Evolutionary conservation across 768 basidiomycete genomes (phyloP), one percentile per base, ranked within the genome.

Genomic region (Suillus weaverae): DNA sequence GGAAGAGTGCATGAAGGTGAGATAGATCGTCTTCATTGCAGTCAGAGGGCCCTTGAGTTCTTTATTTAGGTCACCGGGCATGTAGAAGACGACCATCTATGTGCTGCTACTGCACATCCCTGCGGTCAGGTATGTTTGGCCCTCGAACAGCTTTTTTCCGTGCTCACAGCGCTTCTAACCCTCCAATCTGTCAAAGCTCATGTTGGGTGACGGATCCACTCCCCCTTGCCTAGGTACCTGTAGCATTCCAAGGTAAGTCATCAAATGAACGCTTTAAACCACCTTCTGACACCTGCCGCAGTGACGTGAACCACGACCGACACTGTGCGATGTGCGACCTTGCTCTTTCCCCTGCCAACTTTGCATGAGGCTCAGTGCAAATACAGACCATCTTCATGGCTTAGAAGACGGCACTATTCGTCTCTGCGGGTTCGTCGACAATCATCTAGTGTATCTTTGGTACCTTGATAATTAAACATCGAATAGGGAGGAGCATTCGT

Each of bases 271-370:
- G 8, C 20, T 30, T 66, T 8, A 11, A 5, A 36, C 30, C 18
- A 14, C 51, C 53, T 6, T 43, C 14, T 18, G n/a, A 14, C 4
- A 39, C 22, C 63, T 41, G 5, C 54, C 22, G 9, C 66, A 88
- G 87, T 62, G 78, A 84, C 30, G 68, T 77, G 41, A 68, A 71
- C 6, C 87, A 89, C 67, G 64, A 68, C 3, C 68, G 74, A 3
- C 87, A 89, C 71, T 71, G 43, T 89, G 88, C 64, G 82, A 85
- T 39, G 74, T 80, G 36, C 74, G 81, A 14, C 78, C 81, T 44
- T 89, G 88, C 67, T 86, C 87, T 0, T 67, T 85, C 11, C 66
- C 71, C 4, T 89, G 87, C 67, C 77, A 84, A 61, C 71, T 89
- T 5, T 89, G 88, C 69, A 83, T 79, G 66, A 78, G 86, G 14